Conservation (phyloP, 2,329 filamentous ascomycete species). For the Monilinia polystroma region DNA sequence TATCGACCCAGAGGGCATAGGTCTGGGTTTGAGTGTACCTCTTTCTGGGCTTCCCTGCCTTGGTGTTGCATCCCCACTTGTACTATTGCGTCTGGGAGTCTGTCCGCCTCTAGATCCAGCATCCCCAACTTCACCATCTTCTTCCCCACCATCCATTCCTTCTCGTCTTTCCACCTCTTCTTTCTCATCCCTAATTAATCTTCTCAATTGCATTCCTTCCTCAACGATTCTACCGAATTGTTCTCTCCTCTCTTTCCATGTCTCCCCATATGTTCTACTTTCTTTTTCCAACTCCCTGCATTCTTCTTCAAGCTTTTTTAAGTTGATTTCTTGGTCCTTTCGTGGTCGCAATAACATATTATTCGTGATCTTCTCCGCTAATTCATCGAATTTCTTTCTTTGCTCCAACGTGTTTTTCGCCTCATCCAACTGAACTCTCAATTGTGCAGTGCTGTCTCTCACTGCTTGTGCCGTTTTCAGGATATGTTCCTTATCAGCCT, state of each 20-base stretch:
- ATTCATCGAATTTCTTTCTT: slow-evolving; percentile 82
- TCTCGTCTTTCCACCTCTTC: slow-evolving; percentile 88
- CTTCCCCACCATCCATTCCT: slow-evolving; percentile 65
- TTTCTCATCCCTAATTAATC: slow-evolving; percentile 90
- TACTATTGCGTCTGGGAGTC: slow-evolving; percentile 51
- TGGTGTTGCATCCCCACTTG: slow-evolving; percentile 50
- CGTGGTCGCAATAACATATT: slow-evolving; percentile 77
- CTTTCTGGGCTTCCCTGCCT: slow-evolving; percentile 50
- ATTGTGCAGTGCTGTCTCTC: slow-evolving; percentile 67
- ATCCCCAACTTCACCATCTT: slow-evolving; percentile 59
- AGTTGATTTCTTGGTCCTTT: slow-evolving; percentile 76
- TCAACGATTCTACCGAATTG: slow-evolving; percentile 89
- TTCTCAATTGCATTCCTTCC: slow-evolving; percentile 81
- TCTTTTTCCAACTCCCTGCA: slow-evolving; percentile 85
- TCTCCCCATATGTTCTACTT: slow-evolving; percentile 74
- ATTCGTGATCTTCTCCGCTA: slow-evolving; percentile 81
- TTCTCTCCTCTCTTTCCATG: slow-evolving; percentile 80
- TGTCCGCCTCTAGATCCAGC: slow-evolving; percentile 50
- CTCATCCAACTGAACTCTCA: slow-evolving; percentile 73
- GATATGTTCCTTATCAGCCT: slow-evolving; percentile 75
- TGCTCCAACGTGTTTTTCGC: slow-evolving; percentile 73
- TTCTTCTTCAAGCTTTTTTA: slow-evolving; percentile 82
- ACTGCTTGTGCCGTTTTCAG: slow-evolving; percentile 75
- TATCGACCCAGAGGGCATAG: slow-evolving; percentile 37
- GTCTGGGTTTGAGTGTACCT: slow-evolving; percentile 41